These are phyloP conservation scores for Keqinozyma sinolaborantium DNA, from an alignment of 1,139 yeast genomes.

Conservation along the genomic window DNA sequence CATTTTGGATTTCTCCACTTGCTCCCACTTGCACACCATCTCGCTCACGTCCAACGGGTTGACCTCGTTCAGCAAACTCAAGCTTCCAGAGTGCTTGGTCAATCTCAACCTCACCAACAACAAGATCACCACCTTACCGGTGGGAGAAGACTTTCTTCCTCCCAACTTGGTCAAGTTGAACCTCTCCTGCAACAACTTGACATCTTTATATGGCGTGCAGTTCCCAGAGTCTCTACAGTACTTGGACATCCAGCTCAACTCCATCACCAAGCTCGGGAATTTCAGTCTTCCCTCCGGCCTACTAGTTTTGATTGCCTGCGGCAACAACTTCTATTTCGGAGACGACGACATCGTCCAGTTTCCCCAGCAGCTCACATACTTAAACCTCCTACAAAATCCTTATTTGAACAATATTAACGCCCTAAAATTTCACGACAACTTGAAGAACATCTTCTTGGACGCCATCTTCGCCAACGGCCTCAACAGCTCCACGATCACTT, in stretches of 20 bases:
- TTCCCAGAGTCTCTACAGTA: constrained; percentile 13
- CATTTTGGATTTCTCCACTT: constrained; percentile 6
- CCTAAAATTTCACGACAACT: constrained; percentile 9
- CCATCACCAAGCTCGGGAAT: constrained; percentile 11
- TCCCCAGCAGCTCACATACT: constrained; percentile 11
- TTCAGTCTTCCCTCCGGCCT: constrained; percentile 10
- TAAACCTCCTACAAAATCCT: constrained; percentile 15
- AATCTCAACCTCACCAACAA: constrained; percentile 13
- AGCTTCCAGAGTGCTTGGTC: constrained; percentile 9
- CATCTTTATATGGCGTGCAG: constrained; percentile 6
- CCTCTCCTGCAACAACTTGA: constrained; percentile 13
- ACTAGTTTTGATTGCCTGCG: constrained; percentile 14
- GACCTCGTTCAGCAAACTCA: constrained; percentile 7
- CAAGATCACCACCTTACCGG: constrained; percentile 10
- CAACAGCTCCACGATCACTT: constrained; percentile 8
- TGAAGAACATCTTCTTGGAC: constrained; percentile 13
- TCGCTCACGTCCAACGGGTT: constrained; percentile 11
- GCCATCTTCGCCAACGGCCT: constrained; percentile 6
- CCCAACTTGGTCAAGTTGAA: constrained; percentile 11
- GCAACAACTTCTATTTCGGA: constrained; percentile 14
- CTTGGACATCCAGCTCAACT: constrained; percentile 15
- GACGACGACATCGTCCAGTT: constrained; percentile 11
- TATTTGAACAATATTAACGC: constrained; percentile 11
- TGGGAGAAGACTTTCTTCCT: constrained; percentile 10
- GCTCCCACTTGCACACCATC: constrained; percentile 10